Base-by-base conservation (phyloP, 2,329 filamentous ascomycete genomes). In the Xylaria arbuscula region DNA sequence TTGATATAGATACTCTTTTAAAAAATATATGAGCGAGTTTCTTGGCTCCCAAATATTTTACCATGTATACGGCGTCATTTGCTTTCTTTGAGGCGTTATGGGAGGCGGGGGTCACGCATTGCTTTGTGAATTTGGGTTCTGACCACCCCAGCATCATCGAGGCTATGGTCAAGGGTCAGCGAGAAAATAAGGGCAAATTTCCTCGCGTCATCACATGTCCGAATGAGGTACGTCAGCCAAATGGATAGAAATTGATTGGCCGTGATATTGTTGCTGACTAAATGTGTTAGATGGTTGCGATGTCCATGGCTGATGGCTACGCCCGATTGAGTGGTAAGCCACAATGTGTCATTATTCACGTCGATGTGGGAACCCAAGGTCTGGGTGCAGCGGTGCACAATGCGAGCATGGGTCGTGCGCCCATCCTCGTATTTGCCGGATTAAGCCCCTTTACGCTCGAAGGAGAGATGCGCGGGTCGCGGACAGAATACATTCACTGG, bases 401-500 rank as follows among this genome's bases (percentile, higher is more conserved):
- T 74, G 90, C 92, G 13, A 92, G 89, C 1, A 89, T 87, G 58
- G 92, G 92, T 0, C 87, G 92, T 57, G 90, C 90, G 0, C 92
- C 93, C 0, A 89, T 95, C 3, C 80, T 95, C 54, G 89, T 95
- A 64, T 94, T 95, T 74, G 92, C 92, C 1, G 92, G 92, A 4
- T 81, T 94, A 17, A 92, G 89, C 11, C 93, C 92, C 0, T 93
- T 89, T 76, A 94, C 92, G 0, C 85, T 90, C 36, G 91, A 94
- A 74, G 92, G 92, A 17, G 92, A 95, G 79, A 88, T 92, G 81
- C 86, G 90, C 0, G 92, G 92, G 13, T 90, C 87, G n/a, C 85
- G 92, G 62, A 94, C 92, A 1, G 93, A 95, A 79, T 94, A 93
- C 78, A 94, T 94, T 73, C 92, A 95, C 78, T 95, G 92, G 92